Conservation (phyloP, 129 eudicot species). For the Artemisia argyi region DNA sequence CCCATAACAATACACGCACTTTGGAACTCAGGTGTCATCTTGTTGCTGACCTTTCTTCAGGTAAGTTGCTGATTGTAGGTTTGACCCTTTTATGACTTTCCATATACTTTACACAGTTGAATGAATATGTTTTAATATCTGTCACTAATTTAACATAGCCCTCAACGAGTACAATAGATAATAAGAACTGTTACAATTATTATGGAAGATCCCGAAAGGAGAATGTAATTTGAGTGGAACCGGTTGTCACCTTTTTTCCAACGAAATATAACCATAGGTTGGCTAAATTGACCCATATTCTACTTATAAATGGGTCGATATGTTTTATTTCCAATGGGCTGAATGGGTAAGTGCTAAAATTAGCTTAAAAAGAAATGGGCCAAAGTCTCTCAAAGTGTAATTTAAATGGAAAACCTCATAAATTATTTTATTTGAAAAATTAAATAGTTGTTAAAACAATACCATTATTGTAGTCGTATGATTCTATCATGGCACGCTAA, state of each 20-base stretch:
- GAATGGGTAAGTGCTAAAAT: too few species aligned
- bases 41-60: slow-evolving; percentile 90
- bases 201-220: not conserved
- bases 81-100: not conserved
- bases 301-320: too few species aligned
- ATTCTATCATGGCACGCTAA: too few species aligned
- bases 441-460: too few species aligned
- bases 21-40: slow-evolving; percentile 94
- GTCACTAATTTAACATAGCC: not conserved
- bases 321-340: too few species aligned
- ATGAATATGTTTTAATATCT: not conserved
- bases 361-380: too few species aligned
- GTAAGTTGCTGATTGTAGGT: slow-evolving; percentile 32
- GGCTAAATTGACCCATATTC: not conserved
- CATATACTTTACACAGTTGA: not conserved
- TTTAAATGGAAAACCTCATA: too few species aligned
- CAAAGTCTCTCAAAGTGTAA: too few species aligned
- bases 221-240: not conserved
- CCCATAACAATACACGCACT: slow-evolving; percentile 88
- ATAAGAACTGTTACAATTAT: not conserved
- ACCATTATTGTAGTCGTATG: too few species aligned
- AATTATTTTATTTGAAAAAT: too few species aligned
- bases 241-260: not conserved
- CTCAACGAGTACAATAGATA: not conserved
- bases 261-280: not conserved